Evolutionary conservation across 495 filamentous ascomycete genomes (phyloP), one percentile per base, ranked within the genome.

Genomic region (Penicillium simplicissimum): DNA sequence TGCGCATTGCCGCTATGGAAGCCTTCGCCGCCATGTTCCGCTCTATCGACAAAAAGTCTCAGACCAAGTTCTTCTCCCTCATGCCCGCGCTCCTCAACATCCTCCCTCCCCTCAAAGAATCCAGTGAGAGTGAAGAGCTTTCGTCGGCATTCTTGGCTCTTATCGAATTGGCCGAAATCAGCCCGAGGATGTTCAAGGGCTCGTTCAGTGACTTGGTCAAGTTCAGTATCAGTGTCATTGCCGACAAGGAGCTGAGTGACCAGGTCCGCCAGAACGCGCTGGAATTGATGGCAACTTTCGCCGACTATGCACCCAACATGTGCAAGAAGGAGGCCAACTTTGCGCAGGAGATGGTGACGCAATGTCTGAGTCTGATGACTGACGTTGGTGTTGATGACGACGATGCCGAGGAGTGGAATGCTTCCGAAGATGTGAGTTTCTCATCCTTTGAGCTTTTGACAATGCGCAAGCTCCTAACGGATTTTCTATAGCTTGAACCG

Each of bases 341-440:
- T 74, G 94, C 93, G 8, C 85, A 82, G 54, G 91, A 97, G 62
- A 99, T 99, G 96, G 93, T 99, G 66, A 98, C 93, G 0, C 96
- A 99, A 75, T 99, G 96, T 71, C 79, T 99, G 63, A 98, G 95
- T 64, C 76, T 99, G 67, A 98, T 99, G 96, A 99, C 96, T n/a
- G 96, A 99, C 74, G 88, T 99, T 61, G 96, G 94, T 37, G 81
- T 85, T 55, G 96, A 98, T 62, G 96, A 99, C 64, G 94, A 99
- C 35, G 90, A 97, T 81, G 96, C 94, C 7, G 79, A 85, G 13
- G 96, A 97, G 65, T 99, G 96, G 96, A 90, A 96, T 64, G 82
- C 85, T 6, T 90, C 90, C 33, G 95, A 99, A 67, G 96, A 99
- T 81, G 88, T 92, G 75, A 70, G 89, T 80, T 80, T 76, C n/a